Conservation (phyloP, 495 filamentous ascomycete genomes). For the Hypoxylon rickii region DNA sequence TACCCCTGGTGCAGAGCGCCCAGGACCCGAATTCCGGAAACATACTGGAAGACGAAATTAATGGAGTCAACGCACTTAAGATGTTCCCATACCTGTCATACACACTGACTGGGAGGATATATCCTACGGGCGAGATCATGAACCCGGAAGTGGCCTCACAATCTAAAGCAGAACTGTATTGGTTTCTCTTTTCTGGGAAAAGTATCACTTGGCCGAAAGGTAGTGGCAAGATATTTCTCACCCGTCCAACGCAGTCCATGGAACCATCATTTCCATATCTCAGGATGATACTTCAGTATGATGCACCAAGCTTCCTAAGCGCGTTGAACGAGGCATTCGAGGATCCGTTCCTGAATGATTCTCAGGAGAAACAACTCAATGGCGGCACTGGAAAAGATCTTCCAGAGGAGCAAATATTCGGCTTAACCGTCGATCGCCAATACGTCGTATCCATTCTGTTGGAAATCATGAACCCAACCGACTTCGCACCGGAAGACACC, state of each 20-base stretch:
- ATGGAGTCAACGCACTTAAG: constrained; percentile 75
- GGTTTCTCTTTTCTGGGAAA: constrained; percentile 88
- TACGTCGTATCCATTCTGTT: constrained; percentile 87
- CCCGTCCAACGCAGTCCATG: constrained; percentile 47
- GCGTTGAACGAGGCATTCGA: constrained; percentile 98
- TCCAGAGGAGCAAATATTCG: constrained; percentile 67
- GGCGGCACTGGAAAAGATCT: constrained; percentile 54
- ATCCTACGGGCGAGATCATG: constrained; percentile 81
- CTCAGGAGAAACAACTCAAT: constrained; percentile 58
- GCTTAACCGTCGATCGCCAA: constrained; percentile 82
- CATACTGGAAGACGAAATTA: constrained; percentile 53
- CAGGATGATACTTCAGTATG: constrained; percentile 80
- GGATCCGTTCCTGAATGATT: constrained; percentile 87
- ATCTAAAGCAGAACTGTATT: constrained; percentile 86
- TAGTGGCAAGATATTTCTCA: constrained; percentile 57
- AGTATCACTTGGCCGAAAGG: constrained; percentile 66
- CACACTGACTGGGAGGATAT: constrained; percentile 84
- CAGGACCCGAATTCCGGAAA: constrained; percentile 48
- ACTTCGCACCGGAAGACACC: constrained; percentile 78
- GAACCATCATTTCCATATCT: constrained; percentile 83
- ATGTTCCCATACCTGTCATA: constrained; percentile 96
- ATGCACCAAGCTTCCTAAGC: constrained; percentile 89
- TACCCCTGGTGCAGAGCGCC: constrained; percentile 59
- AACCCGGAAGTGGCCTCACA: constrained; percentile 66
- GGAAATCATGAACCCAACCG: constrained; percentile 77